Percentiles rank a stretch among this genome's conserved stretches.
phyloP scores from a whole-genome alignment of 208 protist species.

The Novymonas esmeraldas region DNA sequence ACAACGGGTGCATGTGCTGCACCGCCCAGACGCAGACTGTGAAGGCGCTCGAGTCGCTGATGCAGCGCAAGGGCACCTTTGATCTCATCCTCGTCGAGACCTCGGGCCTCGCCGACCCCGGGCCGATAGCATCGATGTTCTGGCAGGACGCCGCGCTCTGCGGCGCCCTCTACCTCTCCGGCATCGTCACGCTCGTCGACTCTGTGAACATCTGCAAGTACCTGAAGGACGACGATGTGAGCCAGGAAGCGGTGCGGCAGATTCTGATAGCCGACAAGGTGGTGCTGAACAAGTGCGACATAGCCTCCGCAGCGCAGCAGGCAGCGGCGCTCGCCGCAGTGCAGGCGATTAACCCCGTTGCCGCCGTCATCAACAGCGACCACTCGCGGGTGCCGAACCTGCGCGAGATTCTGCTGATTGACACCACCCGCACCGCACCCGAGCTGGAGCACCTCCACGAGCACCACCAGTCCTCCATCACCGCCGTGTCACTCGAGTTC shows the following conservation, averaged over 20 bases:
- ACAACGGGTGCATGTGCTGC: slow-evolving; percentile 97
- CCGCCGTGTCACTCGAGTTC: slow-evolving; percentile 76
- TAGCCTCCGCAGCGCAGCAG: slow-evolving; percentile 66
- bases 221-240: slow-evolving; percentile 65
- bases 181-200: slow-evolving; percentile 91
- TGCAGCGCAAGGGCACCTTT: slow-evolving; percentile 84
- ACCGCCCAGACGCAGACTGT: slow-evolving; percentile 90
- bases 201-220: slow-evolving; percentile 86
- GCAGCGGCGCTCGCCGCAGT: slow-evolving; percentile 42
- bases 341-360: slow-evolving; percentile 69
- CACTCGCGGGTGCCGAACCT: slow-evolving; percentile 69
- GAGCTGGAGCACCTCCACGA: slow-evolving; percentile 70
- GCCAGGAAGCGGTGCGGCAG: slow-evolving; percentile 83
- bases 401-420: slow-evolving; percentile 73
- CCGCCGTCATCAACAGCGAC: slow-evolving; percentile 51
- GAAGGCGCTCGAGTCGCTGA: slow-evolving; percentile 82
- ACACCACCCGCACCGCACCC: slow-evolving; percentile 62
- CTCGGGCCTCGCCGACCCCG: slow-evolving; percentile 93
- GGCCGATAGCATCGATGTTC: slow-evolving; percentile 93
- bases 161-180: slow-evolving; percentile 80
- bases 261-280: slow-evolving; percentile 94
- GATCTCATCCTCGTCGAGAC: slow-evolving; percentile 93
- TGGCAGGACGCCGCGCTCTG: slow-evolving; percentile 93
- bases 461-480: slow-evolving; percentile 58
- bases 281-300: slow-evolving; percentile 96